These are phyloP conservation scores for Globisporangium perplexum DNA, from an alignment of 352 stramenopile genomes.

Conservation along the genomic window DNA sequence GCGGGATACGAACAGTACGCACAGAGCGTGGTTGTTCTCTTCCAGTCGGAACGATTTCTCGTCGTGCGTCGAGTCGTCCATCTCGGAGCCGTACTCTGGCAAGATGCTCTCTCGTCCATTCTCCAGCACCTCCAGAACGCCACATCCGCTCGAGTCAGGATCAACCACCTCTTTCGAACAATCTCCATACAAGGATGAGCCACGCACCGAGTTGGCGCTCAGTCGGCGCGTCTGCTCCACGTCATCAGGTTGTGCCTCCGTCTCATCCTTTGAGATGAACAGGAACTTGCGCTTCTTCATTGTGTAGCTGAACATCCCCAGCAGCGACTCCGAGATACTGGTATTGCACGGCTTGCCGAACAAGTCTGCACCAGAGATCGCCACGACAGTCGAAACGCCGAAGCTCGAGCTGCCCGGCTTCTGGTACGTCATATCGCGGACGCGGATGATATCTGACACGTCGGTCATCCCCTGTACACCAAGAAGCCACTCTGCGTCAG, in stretches of 20 bases:
- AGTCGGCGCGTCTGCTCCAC: constrained; percentile 68
- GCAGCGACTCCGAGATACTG: constrained; percentile 52
- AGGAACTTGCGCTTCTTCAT: constrained; percentile 87
- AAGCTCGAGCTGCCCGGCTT: constrained; percentile 16
- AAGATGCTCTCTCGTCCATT: constrained; percentile 11
- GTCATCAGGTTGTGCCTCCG: constrained; percentile 16
- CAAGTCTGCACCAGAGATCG: constrained; percentile 28
- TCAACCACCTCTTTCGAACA: no score
- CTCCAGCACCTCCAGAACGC: neutral
- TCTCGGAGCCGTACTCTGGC: constrained; percentile 6
- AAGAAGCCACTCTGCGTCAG: neutral
- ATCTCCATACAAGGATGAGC: neutral
- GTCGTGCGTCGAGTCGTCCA: constrained; percentile 20
- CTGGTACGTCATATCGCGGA: constrained; percentile 35
- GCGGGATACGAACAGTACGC: constrained; percentile 1
- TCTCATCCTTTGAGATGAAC: constrained; percentile 28
- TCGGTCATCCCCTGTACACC: constrained; percentile 45
- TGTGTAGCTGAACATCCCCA: constrained; percentile 74
- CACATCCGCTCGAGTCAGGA: no score
- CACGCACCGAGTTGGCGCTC: constrained; percentile 47
- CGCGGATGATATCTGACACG: constrained; percentile 67
- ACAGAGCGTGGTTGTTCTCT: constrained; percentile 15
- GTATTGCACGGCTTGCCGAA: constrained; percentile 53
- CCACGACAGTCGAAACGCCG: constrained; percentile 8
- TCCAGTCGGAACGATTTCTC: constrained; percentile 37